Evolutionary conservation across 768 basidiomycete species (phyloP), one percentile per base, ranked within the genome.

Genomic region (Xerocomellus amylosporus): DNA sequence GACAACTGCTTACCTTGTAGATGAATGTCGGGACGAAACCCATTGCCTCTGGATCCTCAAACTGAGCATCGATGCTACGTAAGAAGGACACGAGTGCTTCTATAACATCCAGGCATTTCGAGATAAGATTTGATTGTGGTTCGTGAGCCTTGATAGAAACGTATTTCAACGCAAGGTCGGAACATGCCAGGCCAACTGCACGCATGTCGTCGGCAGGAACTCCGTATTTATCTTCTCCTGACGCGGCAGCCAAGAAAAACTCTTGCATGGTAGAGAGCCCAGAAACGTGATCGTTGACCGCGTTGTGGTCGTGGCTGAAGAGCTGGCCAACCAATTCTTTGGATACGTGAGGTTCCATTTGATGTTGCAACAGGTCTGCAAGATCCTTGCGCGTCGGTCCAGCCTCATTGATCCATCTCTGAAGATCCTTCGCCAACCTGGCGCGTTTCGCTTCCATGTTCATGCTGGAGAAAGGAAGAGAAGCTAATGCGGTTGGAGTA

Each of bases 271-370:
- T 78, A 7, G 80, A 75, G 49, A 98, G 71, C 7, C 90, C 96
- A n/a, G 77, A 75, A 49, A 96, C 79, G 64, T 90, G 86, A 68
- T 98, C 97, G 62, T 93, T 95, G 59, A 98, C 87, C 7, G 94
- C 92, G 60, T 88, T 91, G 69, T 98, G 97, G 63, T 97, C 97
- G 56, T 89, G 90, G 65, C 96, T 98, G 75, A 98, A 99, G 28
- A 99, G 77, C 28, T 83, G 83, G 5, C 81, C 71, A 13, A 89
- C 70, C 3, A 98, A 73, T 2, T 94, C 88, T 56, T 87, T 85
- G 4, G 88, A 88, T 7, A 82, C 78, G 63, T 88, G 81, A 9
- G 85, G 79, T 60, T 95, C 93, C 93, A 98, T 98, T 71, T 99
- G 97, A 58, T 79, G 83, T 62, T 92, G 88, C 45, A 98, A 75